Percentiles rank a stretch among this genome's conserved stretches.
Evolutionary conservation across 345 rosid species (phyloP).

Genomic region (Iberis pinnata): DNA sequence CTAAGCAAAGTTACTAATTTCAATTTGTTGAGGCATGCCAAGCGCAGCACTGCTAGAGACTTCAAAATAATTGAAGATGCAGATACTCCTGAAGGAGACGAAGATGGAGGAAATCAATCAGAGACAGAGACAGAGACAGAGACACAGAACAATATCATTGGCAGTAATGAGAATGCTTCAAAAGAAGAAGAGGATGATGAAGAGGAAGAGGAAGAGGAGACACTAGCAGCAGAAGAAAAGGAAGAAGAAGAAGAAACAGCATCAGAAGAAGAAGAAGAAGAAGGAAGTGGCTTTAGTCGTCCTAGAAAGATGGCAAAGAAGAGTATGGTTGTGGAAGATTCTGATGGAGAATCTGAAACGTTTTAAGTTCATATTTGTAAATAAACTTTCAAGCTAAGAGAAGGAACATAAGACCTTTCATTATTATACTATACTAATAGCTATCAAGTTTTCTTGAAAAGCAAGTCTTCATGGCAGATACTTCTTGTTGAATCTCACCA

Average conservation of each 20-base stretch:
- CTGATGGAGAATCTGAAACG: conserved; percentile 43
- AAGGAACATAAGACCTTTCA: too few relatives aligned
- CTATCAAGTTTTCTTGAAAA: too few relatives aligned
- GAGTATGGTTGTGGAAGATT: conserved; percentile 44
- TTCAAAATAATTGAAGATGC: conserved; percentile 55
- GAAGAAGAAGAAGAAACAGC: background rate
- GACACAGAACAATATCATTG: conserved; percentile 10
- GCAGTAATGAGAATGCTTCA: conserved; percentile 24
- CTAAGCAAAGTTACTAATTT: conserved; percentile 66
- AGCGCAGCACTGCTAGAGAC: conserved; percentile 78
- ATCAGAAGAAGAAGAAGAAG: background rate
- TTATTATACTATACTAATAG: conserved; percentile 7
- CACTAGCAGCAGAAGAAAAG: conserved; percentile 4
- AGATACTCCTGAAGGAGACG: conserved; percentile 19
- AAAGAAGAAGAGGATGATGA: conserved; percentile 29
- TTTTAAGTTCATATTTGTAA: conserved; percentile 13
- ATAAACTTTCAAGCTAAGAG: too few relatives aligned
- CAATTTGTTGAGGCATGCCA: conserved; percentile 70
- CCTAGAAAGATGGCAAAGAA: conserved; percentile 39
- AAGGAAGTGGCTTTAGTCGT: conserved; percentile 21
- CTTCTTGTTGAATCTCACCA: conserved; percentile 3
- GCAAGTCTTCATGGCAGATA: too few relatives aligned
- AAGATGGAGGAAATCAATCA: conserved; percentile 31
- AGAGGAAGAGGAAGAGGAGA: conserved; percentile 14
- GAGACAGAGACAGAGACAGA: conserved; percentile 24